These are phyloP conservation scores for Cenchrus americanus DNA, from an alignment of 176 grass and related monocot species.

Conservation along the genomic window DNA sequence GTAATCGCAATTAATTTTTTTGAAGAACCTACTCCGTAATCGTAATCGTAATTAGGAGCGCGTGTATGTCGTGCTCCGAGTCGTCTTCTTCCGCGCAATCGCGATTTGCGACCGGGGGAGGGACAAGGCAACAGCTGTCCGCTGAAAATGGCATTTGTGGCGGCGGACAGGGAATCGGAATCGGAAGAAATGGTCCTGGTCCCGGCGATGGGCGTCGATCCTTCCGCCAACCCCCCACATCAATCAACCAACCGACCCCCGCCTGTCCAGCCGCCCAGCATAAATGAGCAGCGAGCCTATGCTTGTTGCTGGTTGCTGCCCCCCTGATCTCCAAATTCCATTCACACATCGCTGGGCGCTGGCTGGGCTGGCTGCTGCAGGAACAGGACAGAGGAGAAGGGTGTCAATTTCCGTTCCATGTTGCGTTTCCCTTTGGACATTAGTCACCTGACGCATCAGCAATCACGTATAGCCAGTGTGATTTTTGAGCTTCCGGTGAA, in stretches of 20 bases:
- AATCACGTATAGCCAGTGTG: background rate
- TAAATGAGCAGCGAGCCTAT: slow-evolving; percentile 22
- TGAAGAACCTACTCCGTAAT: too few relatives aligned
- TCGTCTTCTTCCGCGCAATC: background rate
- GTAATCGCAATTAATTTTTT: slow-evolving; percentile 19
- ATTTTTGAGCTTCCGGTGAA: too few relatives aligned
- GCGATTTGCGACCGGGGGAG: background rate
- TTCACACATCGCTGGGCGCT: background rate
- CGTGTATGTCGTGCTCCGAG: background rate
- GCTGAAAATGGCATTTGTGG: slow-evolving; percentile 34
- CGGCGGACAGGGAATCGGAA: background rate
- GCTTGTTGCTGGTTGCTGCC: background rate
- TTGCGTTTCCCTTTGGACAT: background rate
- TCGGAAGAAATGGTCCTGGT: slow-evolving; percentile 22
- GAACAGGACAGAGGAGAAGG: background rate
- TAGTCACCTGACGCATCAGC: background rate
- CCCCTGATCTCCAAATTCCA: background rate
- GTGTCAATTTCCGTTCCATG: background rate
- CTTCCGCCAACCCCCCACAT: background rate
- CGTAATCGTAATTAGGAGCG: slow-evolving; percentile 22
- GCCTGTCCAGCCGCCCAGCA: background rate
- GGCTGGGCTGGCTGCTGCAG: background rate
- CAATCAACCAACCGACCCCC: background rate
- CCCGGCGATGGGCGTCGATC: background rate
- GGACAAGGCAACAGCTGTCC: slow-evolving; percentile 10